Base-by-base conservation (phyloP, 1,139 yeast species). In the Magnusiomyces ingens region DNA sequence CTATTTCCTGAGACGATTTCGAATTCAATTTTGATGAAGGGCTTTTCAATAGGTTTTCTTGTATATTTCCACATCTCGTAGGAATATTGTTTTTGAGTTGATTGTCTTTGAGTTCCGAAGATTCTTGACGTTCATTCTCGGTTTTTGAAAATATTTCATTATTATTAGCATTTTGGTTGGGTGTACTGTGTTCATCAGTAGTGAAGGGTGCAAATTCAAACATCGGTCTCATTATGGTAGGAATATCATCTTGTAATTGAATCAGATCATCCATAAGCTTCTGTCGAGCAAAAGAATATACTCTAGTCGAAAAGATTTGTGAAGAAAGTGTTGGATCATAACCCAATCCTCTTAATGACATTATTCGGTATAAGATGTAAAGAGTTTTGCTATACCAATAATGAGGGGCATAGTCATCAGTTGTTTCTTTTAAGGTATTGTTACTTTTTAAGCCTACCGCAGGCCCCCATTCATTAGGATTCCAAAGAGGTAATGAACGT, bases 201-300 rank as follows among this genome's bases (percentile, higher is more conserved):
- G 8, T 8, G 8, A 26, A 26, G 8, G 12, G 32, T 29, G 22
- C 11, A 32, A 51, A 11, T 1, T 51, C 53, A 36, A 35, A 42
- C 35, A 47, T 10, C 8, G 53, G 50, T 21, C 43, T n/a, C 53
- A 51, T 51, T 13, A 11, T n/a, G 3, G 41, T 11, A 11, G 50
- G 53, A 6, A 51, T 36, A 5, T 47, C 37, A 15, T 15, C 15
- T 40, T 47, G 21, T 21, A 51, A 15, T 21, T 46, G 40, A 5
- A 37, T 26, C 2, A 51, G 19, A 6, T 47, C 51, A 12, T 47
- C 29, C 15, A 38, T 8, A 10, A 50, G 22, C 3, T 13, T n/a
- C 11, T 38, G 52, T 4, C 21, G 11, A 11, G 44, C 43, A 12
- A 5, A 4, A 5, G 44, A 6, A 22, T 46, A 46, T 5, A n/a